phyloP scores from a whole-genome alignment of 192 early-diverging fungal species.

The Coemansia sp. region DNA sequence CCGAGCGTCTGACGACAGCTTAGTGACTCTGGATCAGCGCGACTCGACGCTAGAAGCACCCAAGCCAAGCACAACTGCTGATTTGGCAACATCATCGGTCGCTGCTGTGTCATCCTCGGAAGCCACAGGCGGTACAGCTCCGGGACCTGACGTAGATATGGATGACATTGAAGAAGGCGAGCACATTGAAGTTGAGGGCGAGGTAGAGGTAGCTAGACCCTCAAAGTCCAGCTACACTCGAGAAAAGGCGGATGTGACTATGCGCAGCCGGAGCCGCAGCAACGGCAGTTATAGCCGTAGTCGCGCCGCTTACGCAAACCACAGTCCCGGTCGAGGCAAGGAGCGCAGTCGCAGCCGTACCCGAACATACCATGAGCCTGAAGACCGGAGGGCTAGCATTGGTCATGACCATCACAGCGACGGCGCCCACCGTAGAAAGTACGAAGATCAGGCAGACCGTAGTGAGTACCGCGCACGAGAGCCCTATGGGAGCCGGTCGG shows the following conservation, averaged over 20 bases:
- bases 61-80: background rate
- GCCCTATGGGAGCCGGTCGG: constrained; percentile 19
- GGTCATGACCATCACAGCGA: constrained; percentile 27
- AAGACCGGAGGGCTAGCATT: constrained; percentile 10
- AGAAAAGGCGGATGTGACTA: background rate
- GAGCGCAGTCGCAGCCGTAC: constrained; percentile 26
- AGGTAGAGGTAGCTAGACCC: constrained; percentile 6
- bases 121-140: background rate
- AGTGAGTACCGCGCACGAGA: constrained; percentile 29
- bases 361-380: constrained; percentile 21
- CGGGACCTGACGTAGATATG: constrained; percentile 14
- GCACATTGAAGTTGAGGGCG: constrained; percentile 41
- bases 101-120: background rate
- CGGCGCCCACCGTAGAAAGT: constrained; percentile 26
- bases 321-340: constrained; percentile 13
- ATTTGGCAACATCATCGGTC: background rate
- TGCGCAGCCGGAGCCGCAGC: constrained; percentile 21
- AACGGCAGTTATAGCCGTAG: constrained; percentile 16
- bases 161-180: constrained; percentile 56
- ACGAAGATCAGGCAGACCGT: constrained; percentile 35
- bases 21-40: background rate
- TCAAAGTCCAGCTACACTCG: background rate
- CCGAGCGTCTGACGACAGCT: background rate
- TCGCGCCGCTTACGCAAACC: constrained; percentile 8
- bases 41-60: background rate